Evolutionary conservation across 495 filamentous ascomycete genomes (phyloP).

Genomic region (Achaetomiella virescens): DNA sequence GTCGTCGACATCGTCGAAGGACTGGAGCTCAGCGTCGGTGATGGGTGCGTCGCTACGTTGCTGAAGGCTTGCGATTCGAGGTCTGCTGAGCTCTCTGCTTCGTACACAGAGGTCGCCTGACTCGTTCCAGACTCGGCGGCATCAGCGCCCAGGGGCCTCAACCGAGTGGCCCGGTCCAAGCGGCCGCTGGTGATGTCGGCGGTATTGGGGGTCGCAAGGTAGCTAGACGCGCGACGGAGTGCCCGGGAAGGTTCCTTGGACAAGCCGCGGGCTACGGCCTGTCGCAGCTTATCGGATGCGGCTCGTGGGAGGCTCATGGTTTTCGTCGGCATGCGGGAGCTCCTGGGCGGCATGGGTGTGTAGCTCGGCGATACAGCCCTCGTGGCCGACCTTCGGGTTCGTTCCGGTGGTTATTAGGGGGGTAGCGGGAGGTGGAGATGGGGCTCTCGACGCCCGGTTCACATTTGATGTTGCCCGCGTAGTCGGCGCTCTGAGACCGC

Average conservation of each 20-base stretch:
- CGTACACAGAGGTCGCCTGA: conserved; percentile 43
- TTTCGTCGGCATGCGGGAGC: conserved; percentile 24
- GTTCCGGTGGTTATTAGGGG: conserved; percentile 18
- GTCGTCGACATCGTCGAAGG: conserved; percentile 41
- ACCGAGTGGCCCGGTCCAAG: conserved; percentile 27
- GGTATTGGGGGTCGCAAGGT: conserved; percentile 45
- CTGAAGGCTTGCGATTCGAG: conserved; percentile 45
- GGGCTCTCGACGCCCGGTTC: conserved; percentile 32
- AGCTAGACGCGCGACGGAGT: conserved; percentile 22
- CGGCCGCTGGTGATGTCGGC: conserved; percentile 29
- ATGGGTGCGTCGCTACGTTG: conserved; percentile 52
- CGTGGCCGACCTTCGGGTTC: conserved; percentile 20
- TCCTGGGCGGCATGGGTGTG: conserved; percentile 23
- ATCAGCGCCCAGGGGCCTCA: conserved; percentile 31
- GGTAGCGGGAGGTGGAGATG: conserved; percentile 20
- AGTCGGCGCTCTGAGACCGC: conserved; percentile 30
- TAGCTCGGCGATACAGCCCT: conserved; percentile 34
- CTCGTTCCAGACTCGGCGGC: conserved; percentile 35
- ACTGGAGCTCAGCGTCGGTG: conserved; percentile 47
- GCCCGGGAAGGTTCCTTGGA: conserved; percentile 25
- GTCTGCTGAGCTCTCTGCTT: conserved; percentile 39
- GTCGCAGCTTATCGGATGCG: conserved; percentile 36
- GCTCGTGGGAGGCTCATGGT: conserved; percentile 10
- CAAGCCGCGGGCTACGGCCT: conserved; percentile 26
- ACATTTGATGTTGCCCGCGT: conserved; percentile 27